These are phyloP conservation scores for Candida cerambycidarum DNA, from an alignment of 805 yeast species.

Conservation along the genomic window DNA sequence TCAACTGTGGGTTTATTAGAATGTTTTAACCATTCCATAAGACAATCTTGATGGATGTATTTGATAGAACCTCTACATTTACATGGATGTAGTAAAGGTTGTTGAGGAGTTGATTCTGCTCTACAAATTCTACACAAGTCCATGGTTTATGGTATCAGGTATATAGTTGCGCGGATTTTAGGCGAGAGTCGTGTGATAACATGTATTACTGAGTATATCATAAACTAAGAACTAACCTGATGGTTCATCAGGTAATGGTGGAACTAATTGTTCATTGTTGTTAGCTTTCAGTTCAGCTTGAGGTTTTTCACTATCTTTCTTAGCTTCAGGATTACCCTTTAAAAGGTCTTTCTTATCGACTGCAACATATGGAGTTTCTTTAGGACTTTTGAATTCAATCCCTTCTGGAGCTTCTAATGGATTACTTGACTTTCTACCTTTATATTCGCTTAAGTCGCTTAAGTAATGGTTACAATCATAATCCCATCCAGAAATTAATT, in stretches of 20 bases:
- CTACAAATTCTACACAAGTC: constrained; percentile 85
- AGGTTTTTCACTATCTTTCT: constrained; percentile 1
- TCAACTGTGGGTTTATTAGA: constrained; percentile 54
- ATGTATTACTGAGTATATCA: background rate
- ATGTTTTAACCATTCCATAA: constrained; percentile 82
- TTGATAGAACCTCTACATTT: constrained; percentile 91
- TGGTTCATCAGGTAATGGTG: constrained; percentile 12
- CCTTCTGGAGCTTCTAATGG: constrained; percentile 10
- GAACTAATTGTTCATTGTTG: constrained; percentile 10
- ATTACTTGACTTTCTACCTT: constrained; percentile 10
- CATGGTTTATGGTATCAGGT: background rate
- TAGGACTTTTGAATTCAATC: constrained; percentile 20
- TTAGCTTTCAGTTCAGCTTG: constrained; percentile 1
- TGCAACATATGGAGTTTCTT: constrained; percentile 22
- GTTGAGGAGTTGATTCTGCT: constrained; percentile 76
- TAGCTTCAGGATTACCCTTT: constrained; percentile 4
- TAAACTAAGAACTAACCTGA: too few relatives aligned
- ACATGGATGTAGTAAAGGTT: constrained; percentile 90
- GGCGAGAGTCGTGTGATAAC: background rate
- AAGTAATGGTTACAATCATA: constrained; percentile 71
- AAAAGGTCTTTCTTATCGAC: constrained; percentile 10
- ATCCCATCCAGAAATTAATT: constrained; percentile 76
- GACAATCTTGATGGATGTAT: constrained; percentile 89
- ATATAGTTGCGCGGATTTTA: constrained; percentile 4
- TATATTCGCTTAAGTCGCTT: constrained; percentile 26